A percentile compares a stretch with the other conserved stretches of the same genome.
These are phyloP conservation scores for Fragaria vesca DNA, from an alignment of 306 rosid species.

Conservation along the genomic window DNA sequence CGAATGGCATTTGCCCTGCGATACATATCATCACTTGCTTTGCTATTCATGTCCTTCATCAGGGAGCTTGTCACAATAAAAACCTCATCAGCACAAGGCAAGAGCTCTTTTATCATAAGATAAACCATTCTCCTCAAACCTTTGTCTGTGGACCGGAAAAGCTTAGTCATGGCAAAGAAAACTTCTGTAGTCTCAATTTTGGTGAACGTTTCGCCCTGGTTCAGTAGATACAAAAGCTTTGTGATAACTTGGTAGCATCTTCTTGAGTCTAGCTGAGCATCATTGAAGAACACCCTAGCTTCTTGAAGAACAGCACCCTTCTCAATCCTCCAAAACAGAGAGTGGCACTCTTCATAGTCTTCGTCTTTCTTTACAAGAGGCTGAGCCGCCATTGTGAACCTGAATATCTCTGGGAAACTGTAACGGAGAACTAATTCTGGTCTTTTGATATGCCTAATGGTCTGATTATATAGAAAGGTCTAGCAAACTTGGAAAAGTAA, in stretches of 20 bases:
- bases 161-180: conserved; percentile 92
- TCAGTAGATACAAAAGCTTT: conserved; percentile 80
- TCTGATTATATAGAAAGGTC: background rate
- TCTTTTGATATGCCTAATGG: background rate
- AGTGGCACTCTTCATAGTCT: conserved; percentile 84
- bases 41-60: conserved; percentile 98
- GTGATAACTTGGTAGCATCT: conserved; percentile 99
- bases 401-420: conserved; percentile 29
- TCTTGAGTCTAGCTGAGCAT: conserved; percentile 89
- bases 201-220: conserved; percentile 90
- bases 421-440: background rate
- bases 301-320: conserved; percentile 98
- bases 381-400: conserved; percentile 67
- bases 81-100: conserved; percentile 70
- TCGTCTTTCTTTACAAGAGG: conserved; percentile 90
- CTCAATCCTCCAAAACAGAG: conserved; percentile 86
- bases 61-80: conserved; percentile 59
- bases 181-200: conserved; percentile 97
- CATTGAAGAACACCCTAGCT: conserved; percentile 88
- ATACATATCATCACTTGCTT: conserved; percentile 71
- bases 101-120: conserved; percentile 86
- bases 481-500: background rate
- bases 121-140: conserved; percentile 92
- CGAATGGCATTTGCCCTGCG: conserved; percentile 87
- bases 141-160: conserved; percentile 89